A percentile compares a stretch with the other conserved stretches of the same genome.
phyloP scores from a whole-genome alignment of 371 early-diverging fungal species.

The Apophysomyces ossiformis region DNA sequence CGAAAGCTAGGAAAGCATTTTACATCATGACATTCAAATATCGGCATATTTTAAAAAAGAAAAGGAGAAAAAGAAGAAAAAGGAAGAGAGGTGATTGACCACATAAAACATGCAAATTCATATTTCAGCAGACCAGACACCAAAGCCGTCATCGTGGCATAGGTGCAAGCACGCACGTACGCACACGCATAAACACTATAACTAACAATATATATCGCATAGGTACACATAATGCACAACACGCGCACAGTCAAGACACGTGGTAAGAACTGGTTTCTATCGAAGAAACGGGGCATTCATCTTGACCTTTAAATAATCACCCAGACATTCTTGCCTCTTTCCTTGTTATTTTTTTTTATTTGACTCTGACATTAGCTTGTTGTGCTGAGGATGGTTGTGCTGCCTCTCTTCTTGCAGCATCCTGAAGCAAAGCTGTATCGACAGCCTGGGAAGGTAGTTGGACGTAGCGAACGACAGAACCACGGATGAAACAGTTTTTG shows the following conservation, averaged over 20 bases:
- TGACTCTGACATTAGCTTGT: slow-evolving; percentile 54
- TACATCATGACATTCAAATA: neutral
- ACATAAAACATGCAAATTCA: slow-evolving; percentile 8
- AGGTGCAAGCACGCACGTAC: too few relatives aligned
- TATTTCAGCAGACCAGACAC: too few relatives aligned
- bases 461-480: slow-evolving; percentile 98
- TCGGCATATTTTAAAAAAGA: neutral
- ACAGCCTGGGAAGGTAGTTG: slow-evolving; percentile 86
- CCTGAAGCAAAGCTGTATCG: slow-evolving; percentile 94
- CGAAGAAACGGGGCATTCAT: neutral
- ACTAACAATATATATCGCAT: too few relatives aligned
- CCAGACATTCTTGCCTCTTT: neutral
- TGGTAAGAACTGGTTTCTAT: neutral
- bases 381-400: slow-evolving; percentile 64
- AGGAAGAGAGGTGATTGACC: slow-evolving; percentile 7
- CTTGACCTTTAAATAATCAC: neutral
- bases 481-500: slow-evolving; percentile 97
- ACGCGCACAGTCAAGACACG: neutral
- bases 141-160: too few relatives aligned
- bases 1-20: neutral
- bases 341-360: slow-evolving; percentile 31
- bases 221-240: too few relatives aligned
- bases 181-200: too few relatives aligned
- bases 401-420: slow-evolving; percentile 92
- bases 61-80: slow-evolving; percentile 5